Percentiles rank a stretch among this genome's conserved stretches.
These are phyloP conservation scores for Theobroma grandiflorum DNA, from an alignment of 441 rosid species.

Conservation along the genomic window DNA sequence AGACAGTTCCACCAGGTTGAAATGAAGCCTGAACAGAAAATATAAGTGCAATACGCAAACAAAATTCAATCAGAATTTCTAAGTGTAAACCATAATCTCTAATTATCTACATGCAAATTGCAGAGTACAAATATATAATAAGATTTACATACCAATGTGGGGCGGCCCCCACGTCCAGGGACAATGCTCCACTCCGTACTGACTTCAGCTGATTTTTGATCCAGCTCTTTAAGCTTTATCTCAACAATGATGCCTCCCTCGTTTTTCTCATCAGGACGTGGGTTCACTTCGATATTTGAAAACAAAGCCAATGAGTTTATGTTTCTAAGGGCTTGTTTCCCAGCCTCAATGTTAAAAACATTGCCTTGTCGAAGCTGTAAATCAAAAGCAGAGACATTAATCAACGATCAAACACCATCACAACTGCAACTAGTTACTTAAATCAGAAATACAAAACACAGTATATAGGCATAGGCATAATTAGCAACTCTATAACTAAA, in stretches of 20 bases:
- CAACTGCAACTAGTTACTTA: background rate
- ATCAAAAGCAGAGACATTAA: slow-evolving; percentile 23
- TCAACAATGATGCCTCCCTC: slow-evolving; percentile 96
- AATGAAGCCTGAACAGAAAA: slow-evolving; percentile 71
- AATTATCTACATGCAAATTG: background rate
- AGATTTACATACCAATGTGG: slow-evolving; percentile 68
- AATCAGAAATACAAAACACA: background rate
- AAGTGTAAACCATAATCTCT: background rate
- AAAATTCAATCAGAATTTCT: slow-evolving; percentile 20
- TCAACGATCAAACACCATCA: slow-evolving; percentile 14
- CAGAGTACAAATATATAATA: background rate
- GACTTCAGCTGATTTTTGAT: slow-evolving; percentile 97
- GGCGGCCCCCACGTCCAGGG: slow-evolving; percentile 97
- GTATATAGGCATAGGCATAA: background rate
- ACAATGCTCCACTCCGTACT: slow-evolving; percentile 98
- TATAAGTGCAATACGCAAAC: background rate
- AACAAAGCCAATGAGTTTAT: slow-evolving; percentile 80
- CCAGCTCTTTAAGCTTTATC: slow-evolving; percentile 94
- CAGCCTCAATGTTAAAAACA: slow-evolving; percentile 93
- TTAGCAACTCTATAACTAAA: slow-evolving; percentile 22
- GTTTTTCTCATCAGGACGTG: slow-evolving; percentile 90
- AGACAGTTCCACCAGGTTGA: slow-evolving; percentile 98
- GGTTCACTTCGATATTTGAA: slow-evolving; percentile 94
- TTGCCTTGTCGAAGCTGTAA: slow-evolving; percentile 82
- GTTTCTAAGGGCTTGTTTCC: slow-evolving; percentile 88